These are phyloP conservation scores for Trametes hirsuta DNA, from an alignment of 1,284 basidiomycete genomes.

Conservation along the genomic window DNA sequence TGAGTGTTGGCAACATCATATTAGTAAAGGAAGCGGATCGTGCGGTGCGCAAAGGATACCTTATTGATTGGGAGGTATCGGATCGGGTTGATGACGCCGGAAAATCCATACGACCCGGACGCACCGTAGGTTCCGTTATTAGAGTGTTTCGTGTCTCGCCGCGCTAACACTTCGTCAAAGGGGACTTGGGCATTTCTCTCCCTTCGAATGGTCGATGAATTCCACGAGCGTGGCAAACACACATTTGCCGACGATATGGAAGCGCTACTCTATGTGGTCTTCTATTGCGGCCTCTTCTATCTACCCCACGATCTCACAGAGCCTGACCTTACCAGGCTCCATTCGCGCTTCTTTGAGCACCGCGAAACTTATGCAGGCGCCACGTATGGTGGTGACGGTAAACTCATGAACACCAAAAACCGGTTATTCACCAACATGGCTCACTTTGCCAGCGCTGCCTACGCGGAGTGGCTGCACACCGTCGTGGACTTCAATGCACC, in stretches of 20 bases:
- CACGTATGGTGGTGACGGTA: constrained; percentile 1
- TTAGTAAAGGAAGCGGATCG: too few species aligned
- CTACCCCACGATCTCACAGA: constrained; percentile 4
- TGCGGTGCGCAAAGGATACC: too few species aligned
- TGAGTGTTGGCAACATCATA: too few species aligned
- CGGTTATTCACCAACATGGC: not conserved
- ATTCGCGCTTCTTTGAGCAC: not conserved
- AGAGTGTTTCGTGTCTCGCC: not conserved
- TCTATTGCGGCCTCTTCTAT: constrained; percentile 12
- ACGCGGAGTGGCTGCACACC: constrained; percentile 8
- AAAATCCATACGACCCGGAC: not conserved
- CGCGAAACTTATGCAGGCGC: not conserved
- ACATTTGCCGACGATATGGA: constrained; percentile 16
- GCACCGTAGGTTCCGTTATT: not conserved
- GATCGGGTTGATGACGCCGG: not conserved
- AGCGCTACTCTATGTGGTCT: constrained; percentile 15
- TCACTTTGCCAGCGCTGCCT: not conserved
- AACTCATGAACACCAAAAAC: not conserved
- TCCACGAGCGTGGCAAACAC: not conserved
- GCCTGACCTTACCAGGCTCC: not conserved
- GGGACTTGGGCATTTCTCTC: constrained; percentile 2
- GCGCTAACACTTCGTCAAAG: not conserved
- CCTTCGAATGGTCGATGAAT: not conserved
- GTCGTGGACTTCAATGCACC: constrained; percentile 8
- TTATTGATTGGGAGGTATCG: too few species aligned